Base-by-base conservation (phyloP, 2,329 filamentous ascomycete genomes). In the Aspergillus arachidicola region DNA sequence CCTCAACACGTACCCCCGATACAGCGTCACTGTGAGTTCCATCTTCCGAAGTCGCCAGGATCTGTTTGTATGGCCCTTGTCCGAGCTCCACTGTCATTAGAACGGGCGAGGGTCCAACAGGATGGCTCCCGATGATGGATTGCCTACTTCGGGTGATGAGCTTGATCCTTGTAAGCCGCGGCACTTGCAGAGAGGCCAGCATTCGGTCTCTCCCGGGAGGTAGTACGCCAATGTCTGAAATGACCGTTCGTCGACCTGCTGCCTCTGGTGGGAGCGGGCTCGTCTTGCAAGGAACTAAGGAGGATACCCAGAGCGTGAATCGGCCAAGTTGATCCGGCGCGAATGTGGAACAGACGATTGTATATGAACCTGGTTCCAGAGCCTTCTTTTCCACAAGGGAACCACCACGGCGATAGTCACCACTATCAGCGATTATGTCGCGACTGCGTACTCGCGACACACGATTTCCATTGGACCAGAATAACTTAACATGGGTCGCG, bases 321-420 rank as follows among this genome's bases (percentile, higher is more conserved):
- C 84, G 83, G 4, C 91, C 91, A 1, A 87, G 82, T 72, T 96
- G 92, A 10, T 90, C 90, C 0, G 90, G 85, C 66, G 96, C 93
- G 75, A 96, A 98, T 0, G 94, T 96, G 2, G 93, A 97, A 74
- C 91, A 94, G 7, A 97, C 90, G 61, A 97, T 84, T 0, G 92
- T 97, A 76, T 98, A 99, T 0, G 84, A 84, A 0, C 94, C 94
- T 0, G 87, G 80, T 45, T 89, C 87, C 21, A 97, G 80, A 23
- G 81, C 72, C 71, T 76, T 68, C 7, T 86, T 80, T 65, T 91
- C 86, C 3, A 90, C 89, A 36, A 93, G 82, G 4, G 91, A 91
- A 73, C 91, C 92, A 32, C 91, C 91, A 32, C 90, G 88, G 56
- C 91, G 89, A 78, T 99, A 97, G 69, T 97, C 93, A n/a, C 92